These are phyloP conservation scores for Debaryomyces subglobosus DNA, from an alignment of 1,139 yeast genomes.

Conservation along the genomic window DNA sequence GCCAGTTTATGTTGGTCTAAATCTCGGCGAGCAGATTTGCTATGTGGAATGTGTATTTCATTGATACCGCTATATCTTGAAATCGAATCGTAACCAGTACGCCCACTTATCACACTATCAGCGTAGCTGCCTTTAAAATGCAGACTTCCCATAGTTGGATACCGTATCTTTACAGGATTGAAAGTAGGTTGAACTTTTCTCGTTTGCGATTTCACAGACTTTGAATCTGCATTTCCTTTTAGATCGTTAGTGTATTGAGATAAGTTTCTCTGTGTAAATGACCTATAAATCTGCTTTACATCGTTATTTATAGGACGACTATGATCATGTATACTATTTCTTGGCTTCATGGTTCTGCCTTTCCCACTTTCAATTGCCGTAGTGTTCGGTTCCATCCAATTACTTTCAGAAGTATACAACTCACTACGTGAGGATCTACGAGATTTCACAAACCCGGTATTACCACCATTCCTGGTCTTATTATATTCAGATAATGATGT, in stretches of 20 bases:
- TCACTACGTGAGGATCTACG: slow-evolving; percentile 47
- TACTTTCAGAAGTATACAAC: slow-evolving; percentile 41
- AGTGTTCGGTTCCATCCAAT: slow-evolving; percentile 48
- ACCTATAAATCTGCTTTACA: slow-evolving; percentile 37
- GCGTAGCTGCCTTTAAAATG: slow-evolving; percentile 12
- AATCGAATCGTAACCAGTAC: slow-evolving; percentile 4
- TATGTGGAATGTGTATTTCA: slow-evolving; percentile 2
- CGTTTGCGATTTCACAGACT: slow-evolving; percentile 17
- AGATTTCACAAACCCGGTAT: slow-evolving; percentile 20
- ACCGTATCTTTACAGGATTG: slow-evolving; percentile 3
- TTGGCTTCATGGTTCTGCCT: slow-evolving; percentile 23
- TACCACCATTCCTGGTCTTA: slow-evolving; percentile 24
- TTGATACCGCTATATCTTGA: slow-evolving; percentile 4
- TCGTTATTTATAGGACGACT: slow-evolving; percentile 19
- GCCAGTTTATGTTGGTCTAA: slow-evolving; percentile 57
- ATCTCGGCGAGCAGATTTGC: background rate
- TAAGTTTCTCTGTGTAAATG: slow-evolving; percentile 39
- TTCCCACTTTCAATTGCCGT: slow-evolving; percentile 7
- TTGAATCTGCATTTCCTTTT: slow-evolving; percentile 11
- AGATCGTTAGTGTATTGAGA: slow-evolving; percentile 12
- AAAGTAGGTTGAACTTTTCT: background rate
- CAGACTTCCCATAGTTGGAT: background rate
- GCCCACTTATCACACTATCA: slow-evolving; percentile 9
- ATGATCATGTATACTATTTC: slow-evolving; percentile 17
- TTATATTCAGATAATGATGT: slow-evolving; percentile 44